phyloP scores from a whole-genome alignment of 331 rosid genomes.

The Cucumis variabilis region DNA sequence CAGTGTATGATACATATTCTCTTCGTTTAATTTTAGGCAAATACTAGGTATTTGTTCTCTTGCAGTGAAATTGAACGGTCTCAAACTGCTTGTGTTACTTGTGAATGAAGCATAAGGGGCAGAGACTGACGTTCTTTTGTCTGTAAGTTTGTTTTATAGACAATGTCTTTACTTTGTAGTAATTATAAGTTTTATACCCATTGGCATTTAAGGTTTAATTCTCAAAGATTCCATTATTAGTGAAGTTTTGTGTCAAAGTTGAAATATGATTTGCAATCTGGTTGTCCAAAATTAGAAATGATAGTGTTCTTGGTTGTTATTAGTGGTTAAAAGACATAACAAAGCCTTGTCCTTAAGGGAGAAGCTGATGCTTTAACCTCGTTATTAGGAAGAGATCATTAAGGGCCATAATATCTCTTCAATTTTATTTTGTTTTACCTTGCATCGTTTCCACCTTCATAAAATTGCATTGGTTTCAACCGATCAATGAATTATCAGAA shows the following conservation, averaged over 20 bases:
- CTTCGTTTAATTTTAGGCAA: no score
- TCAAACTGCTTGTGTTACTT: slow-evolving; percentile 41
- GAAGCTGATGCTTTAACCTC: neutral
- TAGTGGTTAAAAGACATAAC: neutral
- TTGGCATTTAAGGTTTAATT: neutral
- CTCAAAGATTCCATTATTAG: neutral
- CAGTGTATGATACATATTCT: no score
- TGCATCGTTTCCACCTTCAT: neutral
- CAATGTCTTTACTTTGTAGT: neutral
- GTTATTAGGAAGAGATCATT: neutral
- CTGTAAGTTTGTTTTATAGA: slow-evolving; percentile 56
- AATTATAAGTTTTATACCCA: neutral
- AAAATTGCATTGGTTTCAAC: neutral
- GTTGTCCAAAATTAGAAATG: neutral
- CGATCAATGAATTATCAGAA: neutral
- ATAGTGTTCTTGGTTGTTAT: neutral
- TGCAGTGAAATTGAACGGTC: no score
- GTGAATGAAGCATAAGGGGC: slow-evolving; percentile 90
- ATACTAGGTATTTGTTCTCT: no score
- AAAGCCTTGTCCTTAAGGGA: neutral
- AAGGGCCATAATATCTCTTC: neutral
- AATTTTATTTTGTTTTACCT: neutral
- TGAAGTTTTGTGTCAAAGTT: neutral
- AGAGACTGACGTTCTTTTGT: slow-evolving; percentile 89
- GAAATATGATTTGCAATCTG: neutral